A percentile compares a stretch with the other conserved stretches of the same genome.
These are phyloP conservation scores for Pilasporangium apinafurcum DNA, from an alignment of 352 stramenopile species.

Conservation along the genomic window DNA sequence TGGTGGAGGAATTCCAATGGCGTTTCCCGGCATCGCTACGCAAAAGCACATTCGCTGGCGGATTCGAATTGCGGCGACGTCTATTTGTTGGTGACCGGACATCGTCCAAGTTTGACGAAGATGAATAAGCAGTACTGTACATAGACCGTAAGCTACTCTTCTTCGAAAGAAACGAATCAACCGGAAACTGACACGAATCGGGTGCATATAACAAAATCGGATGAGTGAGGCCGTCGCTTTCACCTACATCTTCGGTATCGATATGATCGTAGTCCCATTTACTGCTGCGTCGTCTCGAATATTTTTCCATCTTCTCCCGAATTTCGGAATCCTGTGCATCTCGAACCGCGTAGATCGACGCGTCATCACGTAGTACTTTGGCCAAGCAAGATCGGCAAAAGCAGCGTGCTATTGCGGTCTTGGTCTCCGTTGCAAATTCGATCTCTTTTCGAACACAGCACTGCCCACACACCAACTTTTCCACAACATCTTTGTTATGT, in stretches of 20 bases:
- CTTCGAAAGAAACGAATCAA: constrained; percentile 2
- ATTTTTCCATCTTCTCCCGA: background rate
- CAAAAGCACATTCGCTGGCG: constrained; percentile 32
- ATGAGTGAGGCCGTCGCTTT: constrained; percentile 8
- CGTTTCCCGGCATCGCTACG: constrained; percentile 33
- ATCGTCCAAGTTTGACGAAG: constrained; percentile 1
- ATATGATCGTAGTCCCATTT: constrained; percentile 41
- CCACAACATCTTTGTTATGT: too few relatives aligned
- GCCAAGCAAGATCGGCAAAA: constrained; percentile 55
- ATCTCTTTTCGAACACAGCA: constrained; percentile 51
- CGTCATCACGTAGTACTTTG: constrained; percentile 45
- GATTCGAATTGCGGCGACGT: constrained; percentile 12
- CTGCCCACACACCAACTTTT: constrained; percentile 17
- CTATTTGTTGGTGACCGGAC: too few relatives aligned
- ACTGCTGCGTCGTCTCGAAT: background rate
- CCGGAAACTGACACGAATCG: constrained; percentile 12
- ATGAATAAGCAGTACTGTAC: constrained; percentile 2
- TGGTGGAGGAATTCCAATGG: constrained; percentile 37
- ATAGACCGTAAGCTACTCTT: constrained; percentile 9
- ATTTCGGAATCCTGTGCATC: constrained; percentile 18
- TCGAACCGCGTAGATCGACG: constrained; percentile 30
- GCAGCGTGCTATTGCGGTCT: constrained; percentile 24
- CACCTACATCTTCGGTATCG: constrained; percentile 17
- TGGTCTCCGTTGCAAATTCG: constrained; percentile 11
- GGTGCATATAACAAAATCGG: constrained; percentile 16